Evolutionary conservation across 2,329 filamentous ascomycete genomes (phyloP), one percentile per base, ranked within the genome.

Genomic region (Aspergillus sp.): DNA sequence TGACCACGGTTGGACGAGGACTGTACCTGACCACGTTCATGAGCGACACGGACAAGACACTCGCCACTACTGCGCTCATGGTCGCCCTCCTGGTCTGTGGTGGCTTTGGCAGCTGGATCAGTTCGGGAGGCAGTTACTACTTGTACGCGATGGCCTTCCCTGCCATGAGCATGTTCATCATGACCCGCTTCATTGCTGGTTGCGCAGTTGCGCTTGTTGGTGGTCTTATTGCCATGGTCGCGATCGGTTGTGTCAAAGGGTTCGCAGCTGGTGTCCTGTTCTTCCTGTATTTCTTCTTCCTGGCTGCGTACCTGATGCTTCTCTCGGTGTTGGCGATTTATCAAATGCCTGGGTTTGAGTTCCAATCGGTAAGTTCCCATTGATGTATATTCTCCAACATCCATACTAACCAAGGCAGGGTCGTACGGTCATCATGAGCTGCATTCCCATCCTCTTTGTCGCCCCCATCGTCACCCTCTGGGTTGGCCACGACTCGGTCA

Each of bases 31-130:
- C 84, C 43, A 81, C 81, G 0, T 84, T 78, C 64, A 87, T 89
- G 85, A 70, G 70, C 7, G 71, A 76, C 6, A 25, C 56, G 0
- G 71, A 77, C 1, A 77, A 83, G 28, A 79, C 83, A 59, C 77
- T 82, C 22, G 85, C 85, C 1, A 86, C 85, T 0, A 80, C 82
- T 52, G 86, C 84, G 1, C 72, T 88, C 34, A 82, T 88, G 77
- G 82, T 84, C 9, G 83, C 85, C 1, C 77, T 88, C 9, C 75
- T 88, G 7, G 77, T 88, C 30, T 86, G 84, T 11, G 85, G 85
- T 46, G 86, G 83, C 4, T 83, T 87, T 56, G 86, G 85, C 22
- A 86, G 85, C 13, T 88, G 85, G 85, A 86, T 88, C 41, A 84
- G 84, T 17, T 85, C 84, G 54, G 84, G 84, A 22, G 86, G 86